phyloP scores from a whole-genome alignment of 1,284 basidiomycete genomes.

The Austroboletus niveus region DNA sequence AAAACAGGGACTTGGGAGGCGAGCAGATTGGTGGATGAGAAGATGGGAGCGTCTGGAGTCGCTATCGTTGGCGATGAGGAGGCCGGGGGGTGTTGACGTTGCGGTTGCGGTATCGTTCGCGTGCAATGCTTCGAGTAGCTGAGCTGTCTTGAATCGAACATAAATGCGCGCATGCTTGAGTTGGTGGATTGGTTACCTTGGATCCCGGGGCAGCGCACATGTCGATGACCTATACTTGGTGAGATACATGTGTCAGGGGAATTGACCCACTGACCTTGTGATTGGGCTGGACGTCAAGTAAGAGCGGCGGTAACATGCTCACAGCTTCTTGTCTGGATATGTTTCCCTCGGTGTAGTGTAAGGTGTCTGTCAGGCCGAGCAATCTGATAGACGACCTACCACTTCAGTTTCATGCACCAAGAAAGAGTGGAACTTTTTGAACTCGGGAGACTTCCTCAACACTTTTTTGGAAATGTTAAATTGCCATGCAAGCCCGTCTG shows the following conservation, averaged over 20 bases:
- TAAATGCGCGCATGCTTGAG: neutral
- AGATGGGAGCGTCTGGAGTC: conserved; percentile 96
- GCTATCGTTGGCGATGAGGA: conserved; percentile 88
- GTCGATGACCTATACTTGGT: conserved; percentile 73
- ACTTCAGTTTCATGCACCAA: conserved; percentile 98
- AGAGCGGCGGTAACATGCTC: conserved; percentile 96
- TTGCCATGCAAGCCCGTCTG: conserved; percentile 93
- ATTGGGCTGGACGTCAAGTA: conserved; percentile 92
- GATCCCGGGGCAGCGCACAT: conserved; percentile 99
- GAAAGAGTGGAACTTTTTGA: conserved; percentile 96
- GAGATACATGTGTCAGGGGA: neutral
- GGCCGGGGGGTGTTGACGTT: conserved; percentile 68
- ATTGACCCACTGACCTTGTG: conserved; percentile 57
- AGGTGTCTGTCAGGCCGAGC: neutral
- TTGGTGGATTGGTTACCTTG: conserved; percentile 58
- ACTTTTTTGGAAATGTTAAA: conserved; percentile 90
- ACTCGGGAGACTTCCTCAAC: conserved; percentile 88
- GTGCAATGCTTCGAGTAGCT: conserved; percentile 88
- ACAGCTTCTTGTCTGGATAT: conserved; percentile 97
- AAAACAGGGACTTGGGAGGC: conserved; percentile 89
- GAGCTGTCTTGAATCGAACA: conserved; percentile 62
- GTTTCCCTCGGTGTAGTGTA: conserved; percentile 66
- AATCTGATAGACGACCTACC: conserved; percentile 44
- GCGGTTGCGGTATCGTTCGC: conserved; percentile 59
- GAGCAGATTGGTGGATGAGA: conserved; percentile 95